Evolutionary conservation across 345 rosid genomes (phyloP).

Genomic region (Lepidium sativum): DNA sequence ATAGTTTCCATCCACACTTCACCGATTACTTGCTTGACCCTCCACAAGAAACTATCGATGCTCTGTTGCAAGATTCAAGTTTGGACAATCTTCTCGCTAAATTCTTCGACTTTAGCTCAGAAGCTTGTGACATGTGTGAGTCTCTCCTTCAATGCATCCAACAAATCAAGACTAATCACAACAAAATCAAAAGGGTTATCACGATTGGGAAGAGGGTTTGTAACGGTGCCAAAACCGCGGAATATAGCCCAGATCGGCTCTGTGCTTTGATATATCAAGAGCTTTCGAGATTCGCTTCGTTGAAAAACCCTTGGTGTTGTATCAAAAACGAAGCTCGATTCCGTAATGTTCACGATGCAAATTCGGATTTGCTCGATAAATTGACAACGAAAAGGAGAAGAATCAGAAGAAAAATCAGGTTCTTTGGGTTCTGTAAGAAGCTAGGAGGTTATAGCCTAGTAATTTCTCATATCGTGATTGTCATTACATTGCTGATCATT

Average conservation of each 20-base stretch:
- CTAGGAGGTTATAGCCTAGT: constrained; percentile 38
- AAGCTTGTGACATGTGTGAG: constrained; percentile 53
- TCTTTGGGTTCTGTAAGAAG: constrained; percentile 34
- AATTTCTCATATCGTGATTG: constrained; percentile 36
- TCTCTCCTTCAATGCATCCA: constrained; percentile 51
- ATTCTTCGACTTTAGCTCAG: constrained; percentile 46
- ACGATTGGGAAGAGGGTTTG: constrained; percentile 29
- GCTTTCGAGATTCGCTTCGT: constrained; percentile 40
- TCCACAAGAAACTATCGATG: constrained; percentile 35
- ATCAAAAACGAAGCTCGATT: constrained; percentile 27
- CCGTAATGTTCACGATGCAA: constrained; percentile 30
- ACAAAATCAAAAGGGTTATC: constrained; percentile 43
- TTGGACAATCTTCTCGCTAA: constrained; percentile 38
- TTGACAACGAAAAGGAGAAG: constrained; percentile 43
- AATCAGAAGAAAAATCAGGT: constrained; percentile 37
- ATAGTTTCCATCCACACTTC: constrained; percentile 31
- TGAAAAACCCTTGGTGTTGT: constrained; percentile 49
- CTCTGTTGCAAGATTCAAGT: constrained; percentile 30
- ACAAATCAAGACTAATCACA: constrained; percentile 42
- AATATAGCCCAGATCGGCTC: not conserved
- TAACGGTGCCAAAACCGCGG: constrained; percentile 14
- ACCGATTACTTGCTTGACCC: constrained; percentile 58
- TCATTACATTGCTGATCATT: constrained; percentile 33
- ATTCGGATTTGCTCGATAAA: constrained; percentile 34
- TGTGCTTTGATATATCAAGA: constrained; percentile 33